Evolutionary conservation across 2,329 filamentous ascomycete species (phyloP).

Genomic region (Teratosphaeria nubilosa): DNA sequence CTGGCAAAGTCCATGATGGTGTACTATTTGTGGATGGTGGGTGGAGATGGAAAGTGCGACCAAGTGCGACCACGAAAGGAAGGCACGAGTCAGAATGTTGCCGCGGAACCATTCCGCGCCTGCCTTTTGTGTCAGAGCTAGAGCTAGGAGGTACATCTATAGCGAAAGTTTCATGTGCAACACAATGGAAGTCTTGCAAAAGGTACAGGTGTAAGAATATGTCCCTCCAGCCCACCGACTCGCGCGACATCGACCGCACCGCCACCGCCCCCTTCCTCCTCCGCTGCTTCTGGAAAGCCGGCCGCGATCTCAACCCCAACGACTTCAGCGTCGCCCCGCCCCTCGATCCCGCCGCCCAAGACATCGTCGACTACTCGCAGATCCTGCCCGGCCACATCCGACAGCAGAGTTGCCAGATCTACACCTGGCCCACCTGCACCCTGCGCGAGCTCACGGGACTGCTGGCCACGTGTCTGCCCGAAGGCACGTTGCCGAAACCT

Average conservation of each 20-base stretch:
- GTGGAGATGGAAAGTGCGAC: background rate
- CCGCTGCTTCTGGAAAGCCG: constrained; percentile 71
- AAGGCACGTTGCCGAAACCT: constrained; percentile 57
- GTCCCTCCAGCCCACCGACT: constrained; percentile 26
- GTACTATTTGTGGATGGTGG: background rate
- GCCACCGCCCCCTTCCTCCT: constrained; percentile 71
- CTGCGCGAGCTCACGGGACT: constrained; percentile 72
- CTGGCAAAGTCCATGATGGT: constrained; percentile 84
- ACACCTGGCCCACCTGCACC: constrained; percentile 77
- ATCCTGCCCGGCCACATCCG: constrained; percentile 46
- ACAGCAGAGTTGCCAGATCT: constrained; percentile 53
- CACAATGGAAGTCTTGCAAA: background rate
- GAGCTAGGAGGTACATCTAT: too few species aligned
- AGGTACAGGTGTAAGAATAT: constrained; percentile 7
- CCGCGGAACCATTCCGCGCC: background rate
- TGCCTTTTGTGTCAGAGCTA: background rate
- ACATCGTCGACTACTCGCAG: constrained; percentile 31
- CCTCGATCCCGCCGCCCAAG: constrained; percentile 21
- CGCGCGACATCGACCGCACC: constrained; percentile 52
- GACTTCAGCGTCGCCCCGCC: constrained; percentile 51
- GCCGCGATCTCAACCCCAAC: constrained; percentile 63
- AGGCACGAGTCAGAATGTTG: background rate
- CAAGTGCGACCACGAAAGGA: background rate
- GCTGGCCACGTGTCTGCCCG: constrained; percentile 57
- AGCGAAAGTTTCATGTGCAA: background rate